Conservation (phyloP, 805 yeast species). For the Jamesozyma piceae region DNA sequence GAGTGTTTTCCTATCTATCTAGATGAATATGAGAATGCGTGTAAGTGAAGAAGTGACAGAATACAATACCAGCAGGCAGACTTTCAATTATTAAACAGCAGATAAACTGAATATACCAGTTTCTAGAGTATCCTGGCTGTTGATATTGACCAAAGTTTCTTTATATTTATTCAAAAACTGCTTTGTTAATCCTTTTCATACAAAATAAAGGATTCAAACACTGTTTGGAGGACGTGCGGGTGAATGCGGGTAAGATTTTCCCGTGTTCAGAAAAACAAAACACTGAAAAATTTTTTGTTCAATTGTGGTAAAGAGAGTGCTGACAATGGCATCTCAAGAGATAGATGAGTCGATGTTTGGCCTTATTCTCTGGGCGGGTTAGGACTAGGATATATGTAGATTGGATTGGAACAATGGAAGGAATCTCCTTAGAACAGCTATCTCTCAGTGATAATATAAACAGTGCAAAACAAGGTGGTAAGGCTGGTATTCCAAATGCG, state of each 20-base stretch:
- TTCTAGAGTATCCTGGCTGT: background rate
- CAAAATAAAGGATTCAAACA: background rate
- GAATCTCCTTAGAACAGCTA: background rate
- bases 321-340: no score
- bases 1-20: no score
- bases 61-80: background rate
- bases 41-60: background rate
- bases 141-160: background rate
- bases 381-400: no score
- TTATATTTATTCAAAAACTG: background rate
- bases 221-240: background rate
- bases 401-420: background rate
- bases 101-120: background rate
- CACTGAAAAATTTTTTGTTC: no score
- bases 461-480: background rate
- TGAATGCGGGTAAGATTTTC: background rate
- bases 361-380: no score
- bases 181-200: background rate
- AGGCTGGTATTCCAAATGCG: constrained; percentile 6
- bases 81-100: background rate
- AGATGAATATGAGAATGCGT: background rate
- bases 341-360: no score
- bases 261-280: no score
- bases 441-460: background rate
- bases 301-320: no score